phyloP scores from a whole-genome alignment of 805 yeast species.

The Candida sphagnicola region DNA sequence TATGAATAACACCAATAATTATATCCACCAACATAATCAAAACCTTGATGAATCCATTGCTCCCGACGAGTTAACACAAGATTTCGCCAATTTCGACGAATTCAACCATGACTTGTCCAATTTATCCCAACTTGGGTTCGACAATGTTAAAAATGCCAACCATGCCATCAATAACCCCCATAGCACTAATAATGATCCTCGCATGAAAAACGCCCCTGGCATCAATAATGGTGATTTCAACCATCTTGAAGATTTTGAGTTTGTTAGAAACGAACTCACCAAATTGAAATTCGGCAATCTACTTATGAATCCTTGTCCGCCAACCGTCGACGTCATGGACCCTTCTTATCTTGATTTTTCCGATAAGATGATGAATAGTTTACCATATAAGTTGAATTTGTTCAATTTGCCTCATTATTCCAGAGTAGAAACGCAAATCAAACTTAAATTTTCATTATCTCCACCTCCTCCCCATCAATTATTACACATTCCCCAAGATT shows the following conservation, averaged over 20 bases:
- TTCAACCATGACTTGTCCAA: slow-evolving; percentile 1
- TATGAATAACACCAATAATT: background rate
- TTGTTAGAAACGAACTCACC: slow-evolving; percentile 45
- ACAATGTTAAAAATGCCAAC: no score
- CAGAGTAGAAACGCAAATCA: slow-evolving; percentile 94
- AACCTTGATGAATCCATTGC: background rate
- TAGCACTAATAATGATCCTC: background rate
- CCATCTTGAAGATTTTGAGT: slow-evolving; percentile 23
- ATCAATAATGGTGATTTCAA: slow-evolving; percentile 4
- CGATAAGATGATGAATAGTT: slow-evolving; percentile 26
- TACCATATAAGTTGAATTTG: slow-evolving; percentile 50
- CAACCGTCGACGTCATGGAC: slow-evolving; percentile 25
- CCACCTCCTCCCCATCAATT: slow-evolving; percentile 76
- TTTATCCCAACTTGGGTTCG: no score
- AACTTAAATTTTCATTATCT: slow-evolving; percentile 59
- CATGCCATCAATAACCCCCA: background rate
- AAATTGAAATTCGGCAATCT: slow-evolving; percentile 51
- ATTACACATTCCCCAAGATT: slow-evolving; percentile 80
- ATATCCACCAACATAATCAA: background rate
- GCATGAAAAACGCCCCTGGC: background rate
- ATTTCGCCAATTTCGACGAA: background rate
- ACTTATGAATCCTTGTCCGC: slow-evolving; percentile 34
- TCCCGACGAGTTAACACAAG: background rate
- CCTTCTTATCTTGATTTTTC: slow-evolving; percentile 37
- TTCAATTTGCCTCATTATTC: slow-evolving; percentile 72